These are phyloP conservation scores for Hypoxylon sp. DNA, from an alignment of 2,329 filamentous ascomycete genomes.

Conservation along the genomic window DNA sequence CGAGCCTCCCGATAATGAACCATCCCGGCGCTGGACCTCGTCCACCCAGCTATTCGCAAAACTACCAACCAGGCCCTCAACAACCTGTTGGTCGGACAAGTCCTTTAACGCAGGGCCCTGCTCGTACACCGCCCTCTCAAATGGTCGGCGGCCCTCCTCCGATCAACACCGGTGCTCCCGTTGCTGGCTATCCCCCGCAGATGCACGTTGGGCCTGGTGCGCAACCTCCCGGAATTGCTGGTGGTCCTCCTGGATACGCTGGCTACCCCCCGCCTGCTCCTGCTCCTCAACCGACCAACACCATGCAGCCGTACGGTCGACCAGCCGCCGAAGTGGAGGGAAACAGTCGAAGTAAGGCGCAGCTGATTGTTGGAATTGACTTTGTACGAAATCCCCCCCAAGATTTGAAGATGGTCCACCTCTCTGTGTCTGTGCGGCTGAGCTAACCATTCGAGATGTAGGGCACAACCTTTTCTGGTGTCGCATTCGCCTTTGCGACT, in stretches of 20 bases:
- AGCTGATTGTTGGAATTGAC: conserved; percentile 98
- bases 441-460: conserved; percentile 55
- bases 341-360: conserved; percentile 89
- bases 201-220: conserved; percentile 59
- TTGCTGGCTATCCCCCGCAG: conserved; percentile 70
- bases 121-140: conserved; percentile 69
- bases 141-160: conserved; percentile 74
- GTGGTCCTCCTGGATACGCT: conserved; percentile 61
- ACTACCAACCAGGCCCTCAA: conserved; percentile 63
- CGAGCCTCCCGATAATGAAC: conserved; percentile 71
- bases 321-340: conserved; percentile 83
- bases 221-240: conserved; percentile 57
- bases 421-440: background rate
- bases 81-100: conserved; percentile 66
- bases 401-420: background rate
- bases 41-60: conserved; percentile 73
- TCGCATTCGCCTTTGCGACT: conserved; percentile 96
- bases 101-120: conserved; percentile 61
- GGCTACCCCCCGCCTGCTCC: conserved; percentile 63
- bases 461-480: conserved; percentile 98
- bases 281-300: conserved; percentile 54
- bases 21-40: conserved; percentile 70
- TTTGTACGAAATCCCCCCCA: conserved; percentile 74
- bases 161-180: conserved; percentile 73
- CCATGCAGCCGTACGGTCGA: conserved; percentile 59